Evolutionary conservation across 2,329 filamentous ascomycete genomes (phyloP), one percentile per base, ranked within the genome.

Genomic region (Apiospora marii): DNA sequence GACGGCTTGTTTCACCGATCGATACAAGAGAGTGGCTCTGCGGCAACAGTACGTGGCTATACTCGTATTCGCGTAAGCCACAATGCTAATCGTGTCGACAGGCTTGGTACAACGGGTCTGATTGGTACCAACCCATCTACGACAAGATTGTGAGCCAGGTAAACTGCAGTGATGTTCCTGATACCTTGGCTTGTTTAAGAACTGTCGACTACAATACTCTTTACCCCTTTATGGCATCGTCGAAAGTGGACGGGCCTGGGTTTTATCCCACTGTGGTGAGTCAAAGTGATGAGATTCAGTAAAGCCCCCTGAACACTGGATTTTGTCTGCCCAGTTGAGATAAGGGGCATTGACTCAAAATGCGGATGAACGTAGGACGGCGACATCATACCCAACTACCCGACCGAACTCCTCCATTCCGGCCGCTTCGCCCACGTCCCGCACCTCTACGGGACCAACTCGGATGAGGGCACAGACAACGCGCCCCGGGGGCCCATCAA

Each of bases 401-500:
- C 81, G 37, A 68, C 72, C 4, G 73, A 74, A 12, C 73, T 76
- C 53, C 76, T 79, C 13, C 70, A 73, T 4, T 70, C 74, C n/a
- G 80, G 80, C 3, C 74, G 74, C 30, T 84, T 83, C 70, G 80
- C 79, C 13, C 79, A 77, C 27, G 58, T 81, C 73, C 81, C 82
- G 19, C 81, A 81, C 44, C 73, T 84, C 0, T 72, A 79, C 6
- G 82, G 78, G 51, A 80, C 78, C 75, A 81, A 80, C 68, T 74
- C 82, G 69, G 77, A 82, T 69, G 82, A 84, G 76, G 78, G 83
- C 51, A 87, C 87, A 0, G 78, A 78, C 72, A 80, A 80, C 2
- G 82, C 83, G 0, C 92, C 92, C 76, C 86, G 84, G 0, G 84
- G 85, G 10, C 87, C 85, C 16, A 86, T 92, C 74, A 87, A 91